Base-by-base conservation (phyloP, 768 basidiomycete species). In the Baorangia bicolor region DNA sequence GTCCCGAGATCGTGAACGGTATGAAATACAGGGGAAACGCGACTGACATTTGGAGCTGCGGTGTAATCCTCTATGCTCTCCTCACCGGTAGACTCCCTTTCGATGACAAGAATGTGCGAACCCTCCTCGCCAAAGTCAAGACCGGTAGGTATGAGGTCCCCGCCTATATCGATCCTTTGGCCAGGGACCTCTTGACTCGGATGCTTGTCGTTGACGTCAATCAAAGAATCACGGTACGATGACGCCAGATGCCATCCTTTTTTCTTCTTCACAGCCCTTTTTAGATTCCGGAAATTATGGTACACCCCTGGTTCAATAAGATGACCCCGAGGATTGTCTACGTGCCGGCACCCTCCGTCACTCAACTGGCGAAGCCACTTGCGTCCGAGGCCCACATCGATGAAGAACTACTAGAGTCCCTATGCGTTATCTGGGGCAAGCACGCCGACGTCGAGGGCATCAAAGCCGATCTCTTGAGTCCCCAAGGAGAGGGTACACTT, bases 21-120 rank as follows among this genome's bases (percentile, higher is more conserved):
- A 79, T 86, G 73, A 86, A 85, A 65, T 98, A 97, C 70, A 81
- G 86, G 70, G 95, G 95, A 34, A 88, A 86, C 39, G 88, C 91
- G 6, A 92, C 93, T 3, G 95, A 97, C 71, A 92, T 98, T 64
- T 98, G 94, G 94, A 95, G 93, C 62, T 94, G 94, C 57, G 95
- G 95, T 23, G 92, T 98, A 42, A 94, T 96, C 62, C 83, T 97
- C 46, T 97, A 83, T 71, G 91, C 94, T 30, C 82, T 98, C 44
- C 80, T 97, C 38, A 92, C 92, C 30, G 94, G 95, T 12, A 78
- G 90, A 51, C 86, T 98, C 20, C 95, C 95, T 6, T 98, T 97
- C 65, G 95, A 97, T 66, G 93, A 97, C 78, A 88, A 90, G 75
- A 88, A 94, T 60, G 82, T 91, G 16, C 78, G 83, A 52, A 79